Evolutionary conservation across 768 basidiomycete genomes (phyloP).

Genomic region (Termitomyces sp.): DNA sequence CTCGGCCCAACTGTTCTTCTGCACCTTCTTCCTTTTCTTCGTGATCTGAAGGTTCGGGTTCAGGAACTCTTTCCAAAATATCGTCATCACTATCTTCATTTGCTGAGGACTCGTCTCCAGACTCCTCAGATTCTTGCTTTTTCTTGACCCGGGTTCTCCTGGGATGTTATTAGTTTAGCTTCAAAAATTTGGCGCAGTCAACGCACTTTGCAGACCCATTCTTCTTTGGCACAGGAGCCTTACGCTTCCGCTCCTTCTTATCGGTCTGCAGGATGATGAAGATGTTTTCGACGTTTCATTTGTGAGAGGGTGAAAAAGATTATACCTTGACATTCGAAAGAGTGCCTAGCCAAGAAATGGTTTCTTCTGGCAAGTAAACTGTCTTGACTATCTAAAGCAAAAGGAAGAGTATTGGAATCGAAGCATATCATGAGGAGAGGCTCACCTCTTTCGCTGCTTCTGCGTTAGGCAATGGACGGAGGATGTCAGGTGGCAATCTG

Average conservation of each 20-base stretch:
- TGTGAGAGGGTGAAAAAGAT: slow-evolving; percentile 1
- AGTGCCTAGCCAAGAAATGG: slow-evolving; percentile 51
- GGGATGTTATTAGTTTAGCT: background rate
- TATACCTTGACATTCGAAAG: slow-evolving; percentile 32
- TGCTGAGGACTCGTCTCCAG: slow-evolving; percentile 30
- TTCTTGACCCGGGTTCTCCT: slow-evolving; percentile 32
- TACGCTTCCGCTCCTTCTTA: slow-evolving; percentile 52
- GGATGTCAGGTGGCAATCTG: slow-evolving; percentile 75
- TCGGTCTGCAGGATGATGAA: slow-evolving; percentile 20
- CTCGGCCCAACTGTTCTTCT: slow-evolving; percentile 24
- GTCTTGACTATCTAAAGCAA: slow-evolving; percentile 54
- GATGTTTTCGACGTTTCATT: slow-evolving; percentile 3
- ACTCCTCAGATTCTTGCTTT: slow-evolving; percentile 28
- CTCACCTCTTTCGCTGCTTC: slow-evolving; percentile 62
- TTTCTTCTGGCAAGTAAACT: slow-evolving; percentile 60
- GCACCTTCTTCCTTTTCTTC: slow-evolving; percentile 22
- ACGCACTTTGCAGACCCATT: slow-evolving; percentile 48
- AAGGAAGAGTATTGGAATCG: background rate
- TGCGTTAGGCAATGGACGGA: slow-evolving; percentile 60
- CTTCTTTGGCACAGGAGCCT: slow-evolving; percentile 36
- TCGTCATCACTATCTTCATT: slow-evolving; percentile 35
- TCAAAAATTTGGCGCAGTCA: slow-evolving; percentile 3
- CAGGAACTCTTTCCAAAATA: slow-evolving; percentile 22
- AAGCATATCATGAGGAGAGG: background rate
- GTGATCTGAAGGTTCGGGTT: slow-evolving; percentile 13